Evolutionary conservation across 2,329 filamentous ascomycete species (phyloP).

Genomic region (Colletotrichum abscissum): DNA sequence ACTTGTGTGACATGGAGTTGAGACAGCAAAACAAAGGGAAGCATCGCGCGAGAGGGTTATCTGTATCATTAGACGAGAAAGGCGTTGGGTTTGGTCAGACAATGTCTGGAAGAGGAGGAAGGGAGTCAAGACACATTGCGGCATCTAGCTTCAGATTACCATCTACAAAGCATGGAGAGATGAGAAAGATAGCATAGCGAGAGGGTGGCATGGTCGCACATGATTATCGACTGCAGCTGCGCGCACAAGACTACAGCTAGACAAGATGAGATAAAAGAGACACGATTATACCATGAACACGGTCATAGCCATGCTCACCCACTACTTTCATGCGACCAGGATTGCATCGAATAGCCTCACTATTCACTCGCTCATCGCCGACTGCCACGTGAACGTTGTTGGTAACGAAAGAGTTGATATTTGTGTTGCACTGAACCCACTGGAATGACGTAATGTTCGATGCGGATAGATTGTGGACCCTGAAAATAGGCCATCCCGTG

Average conservation of each 20-base stretch:
- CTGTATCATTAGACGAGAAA: not conserved
- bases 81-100: not conserved
- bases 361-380: too few species aligned
- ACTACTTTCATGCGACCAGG: too few species aligned
- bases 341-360: not conserved
- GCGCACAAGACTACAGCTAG: too few species aligned
- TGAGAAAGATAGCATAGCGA: not conserved
- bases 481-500: not conserved
- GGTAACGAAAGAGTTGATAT: not conserved
- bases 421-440: not conserved
- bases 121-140: not conserved
- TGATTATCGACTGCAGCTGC: not conserved
- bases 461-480: conserved; percentile 17
- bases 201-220: not conserved
- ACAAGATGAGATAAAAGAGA: not conserved
- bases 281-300: not conserved
- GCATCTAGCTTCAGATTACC: not conserved
- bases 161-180: not conserved
- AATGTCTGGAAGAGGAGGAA: not conserved
- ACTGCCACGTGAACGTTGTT: not conserved
- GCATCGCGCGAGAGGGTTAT: not conserved
- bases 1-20: not conserved
- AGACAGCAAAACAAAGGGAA: not conserved
- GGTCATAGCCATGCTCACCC: not conserved
- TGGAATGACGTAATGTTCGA: conserved; percentile 25